Base-by-base conservation (phyloP, 495 filamentous ascomycete species). In the Aspergillus funiculosus region DNA sequence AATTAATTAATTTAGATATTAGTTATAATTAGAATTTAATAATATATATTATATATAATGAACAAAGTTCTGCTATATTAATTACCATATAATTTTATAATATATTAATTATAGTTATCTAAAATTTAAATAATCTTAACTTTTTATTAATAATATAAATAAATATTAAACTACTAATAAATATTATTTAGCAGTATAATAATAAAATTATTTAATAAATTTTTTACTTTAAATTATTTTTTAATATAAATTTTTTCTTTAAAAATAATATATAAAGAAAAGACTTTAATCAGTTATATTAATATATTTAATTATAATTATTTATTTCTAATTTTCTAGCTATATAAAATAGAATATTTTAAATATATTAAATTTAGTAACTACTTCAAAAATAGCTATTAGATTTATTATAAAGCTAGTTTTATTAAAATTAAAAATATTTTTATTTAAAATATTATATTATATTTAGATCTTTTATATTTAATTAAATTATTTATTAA, bases 391-490 rank as follows among this genome's bases (percentile, higher is more conserved):
- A 43, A 15, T 43, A 10, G 11, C 7, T 39, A 39, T 39, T 13
- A 39, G 2, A 2, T 10, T 10, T 24, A 38, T 3, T 11, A 13
- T 13, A 27, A 39, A 39, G 5, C 37, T 17, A 27, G 10, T 25
- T n/a, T 39, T 15, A 39, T 39, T 43, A 31, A 30, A 20, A 21
- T 31, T 43, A 20, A 19, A 43, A 43, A 25, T 39, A 24, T 22
- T 20, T 37, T 37, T 17, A 37, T 20, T 17, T 6, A 10, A 17
- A 37, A 11, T 21, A 17, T 20, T 37, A 35, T 6, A 35, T 9
- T 28, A 6, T 37, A 18, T 37, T 37, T n/a, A 17, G n/a, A 22
- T 30, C n/a, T 1, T 29, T 29, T 2, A 29, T 14, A 6, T 30
- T 8, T 29, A 42, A 8, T 6, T 29, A 43, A 13, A 17, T 1